Conservation (phyloP, 805 yeast genomes). For the Cyberlindnera misumaiensis region DNA sequence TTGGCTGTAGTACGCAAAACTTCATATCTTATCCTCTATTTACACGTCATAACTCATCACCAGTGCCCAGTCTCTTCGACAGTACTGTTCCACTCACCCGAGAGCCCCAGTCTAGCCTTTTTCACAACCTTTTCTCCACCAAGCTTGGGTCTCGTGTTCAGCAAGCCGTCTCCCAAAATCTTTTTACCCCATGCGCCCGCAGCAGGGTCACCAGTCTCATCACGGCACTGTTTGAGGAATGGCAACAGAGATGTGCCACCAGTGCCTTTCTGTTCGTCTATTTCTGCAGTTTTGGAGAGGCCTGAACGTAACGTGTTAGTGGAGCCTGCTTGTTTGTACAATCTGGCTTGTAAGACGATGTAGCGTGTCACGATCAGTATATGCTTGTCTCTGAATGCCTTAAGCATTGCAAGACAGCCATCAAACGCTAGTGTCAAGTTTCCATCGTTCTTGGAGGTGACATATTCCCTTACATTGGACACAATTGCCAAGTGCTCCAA, state of each 20-base stretch:
- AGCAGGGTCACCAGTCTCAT: constrained; percentile 91
- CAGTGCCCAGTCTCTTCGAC: constrained; percentile 29
- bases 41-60: constrained; percentile 11
- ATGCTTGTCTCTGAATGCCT: constrained; percentile 85
- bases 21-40: too few species aligned
- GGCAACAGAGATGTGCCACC: constrained; percentile 93
- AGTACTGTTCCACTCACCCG: constrained; percentile 24
- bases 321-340: constrained; percentile 45
- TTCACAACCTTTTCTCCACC: constrained; percentile 13
- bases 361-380: constrained; percentile 89
- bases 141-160: constrained; percentile 19
- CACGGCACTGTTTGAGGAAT: constrained; percentile 90
- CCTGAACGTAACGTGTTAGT: constrained; percentile 58
- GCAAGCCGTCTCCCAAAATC: constrained; percentile 47
- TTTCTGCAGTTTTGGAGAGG: constrained; percentile 40
- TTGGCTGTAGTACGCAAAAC: not conserved
- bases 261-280: constrained; percentile 68
- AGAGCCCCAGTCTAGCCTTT: constrained; percentile 26
- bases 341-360: constrained; percentile 71
- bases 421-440: constrained; percentile 72
- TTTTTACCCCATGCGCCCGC: constrained; percentile 90
- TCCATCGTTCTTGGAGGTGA: constrained; percentile 38
- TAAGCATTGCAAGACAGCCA: constrained; percentile 83
- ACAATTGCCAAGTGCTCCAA: constrained; percentile 51
- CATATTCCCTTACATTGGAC: constrained; percentile 61